These are phyloP conservation scores for Rhizoclosmatium sp. DNA, from an alignment of 192 early-diverging fungal species.

Conservation along the genomic window DNA sequence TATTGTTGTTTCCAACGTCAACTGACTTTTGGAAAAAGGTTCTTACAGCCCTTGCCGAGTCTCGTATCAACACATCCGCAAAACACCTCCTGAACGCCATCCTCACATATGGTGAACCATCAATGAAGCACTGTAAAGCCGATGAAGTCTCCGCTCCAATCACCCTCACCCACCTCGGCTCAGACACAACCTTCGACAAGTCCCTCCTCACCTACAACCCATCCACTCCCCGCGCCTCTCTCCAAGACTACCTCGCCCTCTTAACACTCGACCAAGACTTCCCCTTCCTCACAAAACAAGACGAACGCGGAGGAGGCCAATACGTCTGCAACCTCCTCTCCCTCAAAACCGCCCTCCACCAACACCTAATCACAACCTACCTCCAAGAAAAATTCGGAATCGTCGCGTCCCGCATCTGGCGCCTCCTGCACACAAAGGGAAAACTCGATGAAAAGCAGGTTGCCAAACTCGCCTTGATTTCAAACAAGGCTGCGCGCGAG, in stretches of 20 bases:
- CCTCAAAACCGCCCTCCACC: conserved; percentile 21
- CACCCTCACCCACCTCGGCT: conserved; percentile 24
- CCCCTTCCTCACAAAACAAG: conserved; percentile 46
- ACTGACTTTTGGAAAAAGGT: conserved; percentile 1
- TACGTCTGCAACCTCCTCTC: conserved; percentile 40
- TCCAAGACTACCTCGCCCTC: conserved; percentile 49
- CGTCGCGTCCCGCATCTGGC: conserved; percentile 49
- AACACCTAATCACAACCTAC: conserved; percentile 40
- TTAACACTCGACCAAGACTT: conserved; percentile 46
- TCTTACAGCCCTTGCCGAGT: conserved; percentile 36
- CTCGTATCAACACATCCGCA: conserved; percentile 42
- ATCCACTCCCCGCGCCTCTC: conserved; percentile 18
- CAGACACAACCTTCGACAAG: background rate
- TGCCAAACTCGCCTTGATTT: conserved; percentile 51
- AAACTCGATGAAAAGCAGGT: conserved; percentile 59
- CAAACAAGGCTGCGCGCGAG: conserved; percentile 52
- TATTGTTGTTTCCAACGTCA: background rate
- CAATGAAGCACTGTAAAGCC: conserved; percentile 43
- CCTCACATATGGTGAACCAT: conserved; percentile 26
- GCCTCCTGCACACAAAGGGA: conserved; percentile 43
- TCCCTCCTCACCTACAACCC: conserved; percentile 19
- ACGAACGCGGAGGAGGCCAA: conserved; percentile 50
- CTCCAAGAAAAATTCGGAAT: conserved; percentile 50
- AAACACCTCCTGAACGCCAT: conserved; percentile 45
- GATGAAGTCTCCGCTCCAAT: conserved; percentile 36